Percentiles rank a stretch among this genome's conserved stretches.
Evolutionary conservation across 2,329 filamentous ascomycete genomes (phyloP).

Genomic region (Hymenoscyphus scutula): DNA sequence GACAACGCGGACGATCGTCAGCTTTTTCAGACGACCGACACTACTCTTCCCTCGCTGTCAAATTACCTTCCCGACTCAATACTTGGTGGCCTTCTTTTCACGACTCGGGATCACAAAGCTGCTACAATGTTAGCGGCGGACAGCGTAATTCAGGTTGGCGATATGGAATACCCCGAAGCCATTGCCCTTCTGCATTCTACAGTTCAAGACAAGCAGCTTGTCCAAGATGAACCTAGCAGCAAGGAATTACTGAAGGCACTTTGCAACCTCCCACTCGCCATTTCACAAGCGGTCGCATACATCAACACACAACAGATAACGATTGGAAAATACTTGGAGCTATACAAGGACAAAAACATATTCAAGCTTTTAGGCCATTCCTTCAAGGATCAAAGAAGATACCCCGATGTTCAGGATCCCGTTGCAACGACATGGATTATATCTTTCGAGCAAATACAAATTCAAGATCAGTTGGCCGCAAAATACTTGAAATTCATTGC

Average conservation of each 20-base stretch:
- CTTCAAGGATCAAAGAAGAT: slow-evolving; percentile 17
- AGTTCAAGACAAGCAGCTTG: slow-evolving; percentile 4
- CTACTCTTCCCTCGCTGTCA: background rate
- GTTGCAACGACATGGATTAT: slow-evolving; percentile 9
- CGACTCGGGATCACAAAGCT: slow-evolving; percentile 38
- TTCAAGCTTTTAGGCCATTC: slow-evolving; percentile 9
- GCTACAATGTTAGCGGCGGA: slow-evolving; percentile 33
- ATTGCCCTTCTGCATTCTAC: slow-evolving; percentile 30
- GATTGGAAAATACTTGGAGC: slow-evolving; percentile 20
- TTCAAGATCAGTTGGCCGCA: slow-evolving; percentile 24
- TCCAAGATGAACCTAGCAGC: slow-evolving; percentile 19
- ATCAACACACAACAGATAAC: slow-evolving; percentile 17
- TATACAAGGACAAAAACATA: slow-evolving; percentile 14
- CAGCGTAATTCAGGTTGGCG: slow-evolving; percentile 20
- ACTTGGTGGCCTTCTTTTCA: slow-evolving; percentile 39
- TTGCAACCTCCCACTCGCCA: slow-evolving; percentile 33
- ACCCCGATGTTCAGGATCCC: slow-evolving; percentile 19
- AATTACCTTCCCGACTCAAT: slow-evolving; percentile 31
- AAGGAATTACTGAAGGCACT: slow-evolving; percentile 26
- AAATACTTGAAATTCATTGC: slow-evolving; percentile 34
- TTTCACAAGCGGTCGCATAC: slow-evolving; percentile 34
- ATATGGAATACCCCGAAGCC: slow-evolving; percentile 33
- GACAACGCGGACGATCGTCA: background rate
- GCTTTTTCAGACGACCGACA: background rate
- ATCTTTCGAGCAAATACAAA: background rate